phyloP scores from a whole-genome alignment of 169 alveolate species.

The Amoebophrya sp. region DNA sequence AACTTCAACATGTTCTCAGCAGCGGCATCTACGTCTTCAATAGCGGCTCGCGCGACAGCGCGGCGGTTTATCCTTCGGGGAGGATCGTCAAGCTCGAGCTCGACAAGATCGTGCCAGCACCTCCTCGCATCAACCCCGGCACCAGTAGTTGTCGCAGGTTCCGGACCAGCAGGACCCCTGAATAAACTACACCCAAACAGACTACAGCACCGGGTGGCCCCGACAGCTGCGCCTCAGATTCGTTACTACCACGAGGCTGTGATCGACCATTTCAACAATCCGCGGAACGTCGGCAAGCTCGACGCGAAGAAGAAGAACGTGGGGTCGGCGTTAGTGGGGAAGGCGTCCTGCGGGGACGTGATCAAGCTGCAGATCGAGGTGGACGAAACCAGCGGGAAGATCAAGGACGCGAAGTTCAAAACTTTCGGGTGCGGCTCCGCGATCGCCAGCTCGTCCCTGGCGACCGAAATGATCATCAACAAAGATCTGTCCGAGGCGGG shows the following conservation, averaged over 20 bases:
- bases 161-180: too few relatives aligned
- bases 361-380: conserved; percentile 8
- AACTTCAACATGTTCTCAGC: too few relatives aligned
- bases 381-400: neutral
- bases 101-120: too few relatives aligned
- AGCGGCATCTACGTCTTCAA: too few relatives aligned
- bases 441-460: conserved; percentile 90
- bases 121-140: too few relatives aligned
- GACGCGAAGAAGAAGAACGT: conserved; percentile 35
- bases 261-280: conserved; percentile 80
- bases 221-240: too few relatives aligned
- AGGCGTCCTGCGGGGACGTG: conserved; percentile 55
- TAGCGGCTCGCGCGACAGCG: too few relatives aligned
- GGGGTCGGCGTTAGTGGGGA: conserved; percentile 92
- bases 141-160: too few relatives aligned
- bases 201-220: too few relatives aligned
- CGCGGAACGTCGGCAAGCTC: conserved; percentile 72
- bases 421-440: conserved; percentile 98
- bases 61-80: too few relatives aligned
- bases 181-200: too few relatives aligned
- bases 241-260: conserved; percentile 58
- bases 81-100: too few relatives aligned
- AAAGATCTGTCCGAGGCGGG: conserved; percentile 82
- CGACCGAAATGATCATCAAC: conserved; percentile 89
- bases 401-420: neutral